Percentiles rank a stretch among this genome's conserved stretches.
Evolutionary conservation across 208 protist genomes (phyloP).

Genomic region (Porcisia deanei): DNA sequence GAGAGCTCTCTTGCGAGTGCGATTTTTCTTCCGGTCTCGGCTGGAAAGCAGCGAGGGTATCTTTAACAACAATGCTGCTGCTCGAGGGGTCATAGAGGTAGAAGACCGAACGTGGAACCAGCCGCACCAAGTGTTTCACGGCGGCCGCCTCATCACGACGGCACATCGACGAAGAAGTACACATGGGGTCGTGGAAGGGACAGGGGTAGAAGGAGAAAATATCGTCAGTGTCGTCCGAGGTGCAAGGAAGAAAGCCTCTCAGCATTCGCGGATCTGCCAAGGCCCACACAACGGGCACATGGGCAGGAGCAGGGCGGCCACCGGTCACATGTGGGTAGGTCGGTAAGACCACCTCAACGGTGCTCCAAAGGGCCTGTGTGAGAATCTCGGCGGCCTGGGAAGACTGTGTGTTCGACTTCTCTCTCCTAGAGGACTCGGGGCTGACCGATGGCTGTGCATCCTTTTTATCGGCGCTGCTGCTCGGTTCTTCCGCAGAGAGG

Average conservation of each 20-base stretch:
- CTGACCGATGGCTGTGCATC: neutral
- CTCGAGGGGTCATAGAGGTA: constrained; percentile 25
- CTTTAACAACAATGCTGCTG: constrained; percentile 14
- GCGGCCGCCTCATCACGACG: neutral
- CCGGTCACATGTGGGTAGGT: constrained; percentile 7
- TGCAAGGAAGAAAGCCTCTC: constrained; percentile 24
- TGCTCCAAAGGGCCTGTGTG: constrained; percentile 32
- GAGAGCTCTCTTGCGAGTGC: neutral
- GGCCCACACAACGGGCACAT: constrained; percentile 54
- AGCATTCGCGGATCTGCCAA: constrained; percentile 37
- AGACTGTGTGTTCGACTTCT: constrained; percentile 6
- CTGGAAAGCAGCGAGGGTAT: constrained; percentile 21
- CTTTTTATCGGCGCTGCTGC: constrained; percentile 9
- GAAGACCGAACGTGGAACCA: constrained; percentile 16
- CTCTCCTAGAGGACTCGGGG: neutral
- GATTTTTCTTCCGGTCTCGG: neutral
- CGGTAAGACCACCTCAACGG: constrained; percentile 19
- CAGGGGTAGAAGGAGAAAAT: constrained; percentile 1
- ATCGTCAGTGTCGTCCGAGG: neutral
- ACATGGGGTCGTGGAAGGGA: neutral
- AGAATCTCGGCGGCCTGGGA: constrained; percentile 12
- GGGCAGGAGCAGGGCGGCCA: constrained; percentile 12
- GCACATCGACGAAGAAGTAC: neutral
- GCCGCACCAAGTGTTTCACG: constrained; percentile 24
- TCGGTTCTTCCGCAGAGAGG: neutral